These are phyloP conservation scores for Saccharomycopsis hybrid DNA, from an alignment of 1,139 yeast genomes.

Conservation along the genomic window DNA sequence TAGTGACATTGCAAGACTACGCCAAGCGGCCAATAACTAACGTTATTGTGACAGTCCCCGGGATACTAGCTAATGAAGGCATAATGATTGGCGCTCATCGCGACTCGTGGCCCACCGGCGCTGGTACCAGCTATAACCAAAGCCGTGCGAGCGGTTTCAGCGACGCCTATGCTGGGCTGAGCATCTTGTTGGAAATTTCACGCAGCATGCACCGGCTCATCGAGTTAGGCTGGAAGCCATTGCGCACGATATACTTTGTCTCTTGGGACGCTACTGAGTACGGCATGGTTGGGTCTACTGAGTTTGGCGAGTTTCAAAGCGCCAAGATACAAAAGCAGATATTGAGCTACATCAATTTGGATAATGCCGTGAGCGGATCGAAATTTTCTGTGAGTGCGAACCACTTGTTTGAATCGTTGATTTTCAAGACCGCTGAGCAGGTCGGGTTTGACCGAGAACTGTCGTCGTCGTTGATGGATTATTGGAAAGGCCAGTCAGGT, in stretches of 20 bases:
- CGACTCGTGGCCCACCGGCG: constrained; percentile 23
- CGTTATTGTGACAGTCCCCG: constrained; percentile 42
- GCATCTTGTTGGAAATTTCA: constrained; percentile 37
- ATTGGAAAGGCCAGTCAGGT: constrained; percentile 27
- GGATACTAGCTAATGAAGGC: constrained; percentile 40
- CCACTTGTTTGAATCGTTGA: constrained; percentile 35
- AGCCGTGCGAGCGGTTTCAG: no score
- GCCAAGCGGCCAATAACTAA: constrained; percentile 35
- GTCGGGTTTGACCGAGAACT: constrained; percentile 29
- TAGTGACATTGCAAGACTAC: constrained; percentile 34
- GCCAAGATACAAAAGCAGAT: constrained; percentile 28
- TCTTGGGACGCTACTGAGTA: constrained; percentile 48
- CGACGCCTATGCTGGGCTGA: constrained; percentile 26
- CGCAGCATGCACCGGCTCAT: constrained; percentile 33
- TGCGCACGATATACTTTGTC: constrained; percentile 38
- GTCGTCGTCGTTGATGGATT: constrained; percentile 29
- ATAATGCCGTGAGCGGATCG: constrained; percentile 39
- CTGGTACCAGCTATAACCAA: no score
- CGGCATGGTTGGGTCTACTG: constrained; percentile 44
- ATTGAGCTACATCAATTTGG: constrained; percentile 42
- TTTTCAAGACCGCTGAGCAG: constrained; percentile 31
- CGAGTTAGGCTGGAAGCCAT: constrained; percentile 47
- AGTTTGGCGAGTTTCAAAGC: constrained; percentile 38
- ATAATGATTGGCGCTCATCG: constrained; percentile 36
- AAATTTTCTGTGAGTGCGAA: constrained; percentile 34